A percentile compares a stretch with the other conserved stretches of the same genome.
phyloP scores from a whole-genome alignment of 2,329 filamentous ascomycete genomes.

The Xylaria multiplex region DNA sequence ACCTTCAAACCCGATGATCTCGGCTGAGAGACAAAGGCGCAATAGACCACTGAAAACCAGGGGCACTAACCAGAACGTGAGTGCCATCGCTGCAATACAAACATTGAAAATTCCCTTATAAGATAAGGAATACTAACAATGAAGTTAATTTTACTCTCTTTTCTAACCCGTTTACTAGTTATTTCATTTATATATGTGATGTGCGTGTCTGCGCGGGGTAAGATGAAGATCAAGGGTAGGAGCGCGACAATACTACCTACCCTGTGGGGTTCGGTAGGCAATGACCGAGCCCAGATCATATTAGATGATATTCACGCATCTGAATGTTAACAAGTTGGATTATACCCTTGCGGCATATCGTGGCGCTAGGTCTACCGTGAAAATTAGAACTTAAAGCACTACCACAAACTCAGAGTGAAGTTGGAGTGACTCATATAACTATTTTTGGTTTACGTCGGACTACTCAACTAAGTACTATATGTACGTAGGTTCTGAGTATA shows the following conservation, averaged over 20 bases:
- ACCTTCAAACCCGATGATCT: neutral
- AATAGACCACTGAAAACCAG: slow-evolving; percentile 14
- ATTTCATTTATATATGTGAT: slow-evolving; percentile 12
- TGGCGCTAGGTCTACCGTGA: too few relatives aligned
- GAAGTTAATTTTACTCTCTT: neutral
- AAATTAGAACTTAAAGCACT: too few relatives aligned
- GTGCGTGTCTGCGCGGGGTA: slow-evolving; percentile 26
- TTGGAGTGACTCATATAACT: too few relatives aligned
- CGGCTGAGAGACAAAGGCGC: slow-evolving; percentile 2
- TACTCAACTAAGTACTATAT: too few relatives aligned
- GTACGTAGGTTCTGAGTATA: too few relatives aligned
- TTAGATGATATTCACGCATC: neutral
- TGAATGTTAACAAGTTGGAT: neutral
- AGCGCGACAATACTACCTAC: slow-evolving; percentile 22
- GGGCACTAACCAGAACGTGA: slow-evolving; percentile 19
- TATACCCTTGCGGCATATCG: neutral
- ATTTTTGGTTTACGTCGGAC: too few relatives aligned
- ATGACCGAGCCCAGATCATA: slow-evolving; percentile 5
- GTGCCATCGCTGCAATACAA: neutral
- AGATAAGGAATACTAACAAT: neutral
- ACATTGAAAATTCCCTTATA: neutral
- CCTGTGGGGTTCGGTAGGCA: slow-evolving; percentile 19
- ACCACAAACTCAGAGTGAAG: too few relatives aligned
- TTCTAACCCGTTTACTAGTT: neutral
- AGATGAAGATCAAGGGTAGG: slow-evolving; percentile 21